A percentile compares a stretch with the other conserved stretches of the same genome.
Evolutionary conservation across 1,139 yeast species (phyloP).

Genomic region (Blastobotrys persicus): DNA sequence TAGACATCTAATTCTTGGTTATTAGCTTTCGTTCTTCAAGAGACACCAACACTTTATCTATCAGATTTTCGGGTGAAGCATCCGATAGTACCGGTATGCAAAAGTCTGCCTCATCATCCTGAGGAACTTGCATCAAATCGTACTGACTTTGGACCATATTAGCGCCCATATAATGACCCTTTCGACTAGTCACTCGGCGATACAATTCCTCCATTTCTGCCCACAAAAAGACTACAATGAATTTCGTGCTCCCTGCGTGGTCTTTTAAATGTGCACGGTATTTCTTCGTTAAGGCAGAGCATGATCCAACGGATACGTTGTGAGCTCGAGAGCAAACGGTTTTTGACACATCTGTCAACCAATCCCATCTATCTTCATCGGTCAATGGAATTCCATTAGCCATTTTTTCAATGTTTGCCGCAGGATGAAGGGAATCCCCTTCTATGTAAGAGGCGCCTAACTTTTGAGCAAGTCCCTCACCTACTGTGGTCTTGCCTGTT

Average conservation of each 20-base stretch:
- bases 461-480: slow-evolving; percentile 47
- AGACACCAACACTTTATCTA: slow-evolving; percentile 11
- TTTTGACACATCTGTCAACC: slow-evolving; percentile 61
- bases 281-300: slow-evolving; percentile 74
- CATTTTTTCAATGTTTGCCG: slow-evolving; percentile 78
- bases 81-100: slow-evolving; percentile 19
- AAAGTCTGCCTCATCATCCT: slow-evolving; percentile 22
- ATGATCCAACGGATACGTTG: slow-evolving; percentile 56
- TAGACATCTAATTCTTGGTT: background rate
- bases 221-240: slow-evolving; percentile 64
- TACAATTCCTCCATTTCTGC: slow-evolving; percentile 61
- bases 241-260: slow-evolving; percentile 37
- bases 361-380: slow-evolving; percentile 90
- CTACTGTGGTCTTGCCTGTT: slow-evolving; percentile 85
- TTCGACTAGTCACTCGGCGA: slow-evolving; percentile 57
- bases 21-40: slow-evolving; percentile 4
- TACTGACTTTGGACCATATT: slow-evolving; percentile 81
- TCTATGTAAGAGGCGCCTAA: slow-evolving; percentile 63
- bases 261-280: slow-evolving; percentile 61
- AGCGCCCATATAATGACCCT: slow-evolving; percentile 82
- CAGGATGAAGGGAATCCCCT: slow-evolving; percentile 81
- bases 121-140: slow-evolving; percentile 70
- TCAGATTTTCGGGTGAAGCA: slow-evolving; percentile 19
- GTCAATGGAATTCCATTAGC: slow-evolving; percentile 70
- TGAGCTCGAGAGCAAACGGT: slow-evolving; percentile 40